phyloP scores from a whole-genome alignment of 2,329 filamentous ascomycete genomes.

The Karstenula rhodostoma region DNA sequence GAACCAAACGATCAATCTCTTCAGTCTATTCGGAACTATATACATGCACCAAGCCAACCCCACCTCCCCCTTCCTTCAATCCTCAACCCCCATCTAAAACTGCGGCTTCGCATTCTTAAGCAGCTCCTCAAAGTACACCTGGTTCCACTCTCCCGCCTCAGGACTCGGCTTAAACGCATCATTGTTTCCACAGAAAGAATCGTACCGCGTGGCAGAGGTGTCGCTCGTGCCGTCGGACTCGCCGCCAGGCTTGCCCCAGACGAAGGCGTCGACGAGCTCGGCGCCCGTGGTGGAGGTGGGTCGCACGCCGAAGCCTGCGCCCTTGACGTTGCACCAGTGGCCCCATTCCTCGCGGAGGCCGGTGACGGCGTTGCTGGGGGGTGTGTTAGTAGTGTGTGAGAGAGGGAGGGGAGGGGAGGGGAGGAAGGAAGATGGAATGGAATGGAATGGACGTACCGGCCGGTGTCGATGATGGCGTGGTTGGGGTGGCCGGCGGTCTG shows the following conservation, averaged over 20 bases:
- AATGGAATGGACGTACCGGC: conserved; percentile 19
- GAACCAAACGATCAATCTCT: not conserved
- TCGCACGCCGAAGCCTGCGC: conserved; percentile 30
- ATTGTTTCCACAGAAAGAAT: conserved; percentile 28
- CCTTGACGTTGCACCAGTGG: conserved; percentile 40
- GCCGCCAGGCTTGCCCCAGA: conserved; percentile 43
- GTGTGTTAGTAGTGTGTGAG: not conserved
- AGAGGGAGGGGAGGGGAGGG: not conserved
- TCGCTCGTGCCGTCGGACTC: conserved; percentile 34
- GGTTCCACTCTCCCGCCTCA: conserved; percentile 38
- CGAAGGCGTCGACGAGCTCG: conserved; percentile 37
- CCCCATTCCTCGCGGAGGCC: conserved; percentile 37
- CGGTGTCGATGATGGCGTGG: conserved; percentile 41
- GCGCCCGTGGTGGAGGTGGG: conserved; percentile 32
- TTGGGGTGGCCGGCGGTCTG: conserved; percentile 27
- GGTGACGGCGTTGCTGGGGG: conserved; percentile 25
- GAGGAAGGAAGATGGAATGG: not conserved
- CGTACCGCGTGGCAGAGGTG: conserved; percentile 6
- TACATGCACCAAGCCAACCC: not conserved
- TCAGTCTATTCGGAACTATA: conserved; percentile 2
- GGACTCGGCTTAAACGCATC: conserved; percentile 28
- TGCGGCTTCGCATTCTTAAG: conserved; percentile 35
- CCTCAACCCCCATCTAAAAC: not conserved
- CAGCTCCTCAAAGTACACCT: conserved; percentile 39
- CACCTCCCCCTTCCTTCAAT: not conserved